These are phyloP conservation scores for Talaromyces sp. DNA, from an alignment of 2,329 filamentous ascomycete species.

Conservation along the genomic window DNA sequence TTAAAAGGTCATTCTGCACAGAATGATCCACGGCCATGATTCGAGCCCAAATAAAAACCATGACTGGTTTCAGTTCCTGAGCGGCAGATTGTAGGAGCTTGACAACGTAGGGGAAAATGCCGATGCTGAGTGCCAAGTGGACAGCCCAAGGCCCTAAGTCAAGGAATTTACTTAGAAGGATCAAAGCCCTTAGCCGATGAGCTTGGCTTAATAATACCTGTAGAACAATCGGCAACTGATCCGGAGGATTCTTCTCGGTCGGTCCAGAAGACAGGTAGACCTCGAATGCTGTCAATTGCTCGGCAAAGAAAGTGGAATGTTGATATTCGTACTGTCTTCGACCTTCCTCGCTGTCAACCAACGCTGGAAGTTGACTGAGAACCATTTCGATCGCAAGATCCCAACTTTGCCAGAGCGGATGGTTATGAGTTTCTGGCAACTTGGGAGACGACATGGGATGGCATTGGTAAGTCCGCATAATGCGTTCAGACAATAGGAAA, in stretches of 20 bases:
- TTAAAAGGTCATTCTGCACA: conserved; percentile 88
- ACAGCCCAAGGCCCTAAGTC: conserved; percentile 97
- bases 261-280: conserved; percentile 84
- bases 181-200: conserved; percentile 82
- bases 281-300: conserved; percentile 95
- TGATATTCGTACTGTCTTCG: conserved; percentile 80
- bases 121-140: conserved; percentile 94
- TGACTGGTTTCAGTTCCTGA: conserved; percentile 89
- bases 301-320: conserved; percentile 92
- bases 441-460: conserved; percentile 87
- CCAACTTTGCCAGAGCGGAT: conserved; percentile 96
- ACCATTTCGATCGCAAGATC: conserved; percentile 96
- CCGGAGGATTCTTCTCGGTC: conserved; percentile 78
- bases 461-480: conserved; percentile 95
- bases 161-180: conserved; percentile 85
- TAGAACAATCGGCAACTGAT: conserved; percentile 91
- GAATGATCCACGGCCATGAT: conserved; percentile 92
- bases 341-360: conserved; percentile 71
- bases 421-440: conserved; percentile 90
- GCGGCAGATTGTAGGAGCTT: conserved; percentile 95
- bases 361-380: conserved; percentile 75
- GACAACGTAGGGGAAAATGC: conserved; percentile 97
- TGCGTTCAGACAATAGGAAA: conserved; percentile 85
- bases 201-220: conserved; percentile 95
- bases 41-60: conserved; percentile 99